Conservation (phyloP, 1,284 basidiomycete species). For the Coniferiporia weirii region DNA sequence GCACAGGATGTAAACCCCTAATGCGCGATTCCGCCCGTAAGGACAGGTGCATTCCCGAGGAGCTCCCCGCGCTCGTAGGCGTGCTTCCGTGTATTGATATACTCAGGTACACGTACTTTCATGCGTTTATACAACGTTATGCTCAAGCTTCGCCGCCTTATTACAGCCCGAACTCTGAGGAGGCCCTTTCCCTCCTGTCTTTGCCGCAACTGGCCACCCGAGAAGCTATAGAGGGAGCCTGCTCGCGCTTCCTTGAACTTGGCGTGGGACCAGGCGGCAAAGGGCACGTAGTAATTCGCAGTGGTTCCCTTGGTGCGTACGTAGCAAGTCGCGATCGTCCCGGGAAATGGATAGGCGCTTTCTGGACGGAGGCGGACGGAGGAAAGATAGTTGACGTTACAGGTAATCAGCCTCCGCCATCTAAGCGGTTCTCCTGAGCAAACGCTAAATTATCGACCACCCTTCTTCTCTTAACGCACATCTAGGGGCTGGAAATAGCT, state of each 20-base stretch:
- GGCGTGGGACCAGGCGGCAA: slow-evolving; percentile 45
- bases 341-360: slow-evolving; percentile 74
- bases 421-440: background rate
- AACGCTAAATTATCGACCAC: background rate
- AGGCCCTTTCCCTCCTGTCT: slow-evolving; percentile 63
- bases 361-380: slow-evolving; percentile 49
- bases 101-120: slow-evolving; percentile 48
- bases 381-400: slow-evolving; percentile 77
- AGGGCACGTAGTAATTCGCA: slow-evolving; percentile 69
- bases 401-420: slow-evolving; percentile 38
- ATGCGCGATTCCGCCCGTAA: slow-evolving; percentile 28
- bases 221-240: slow-evolving; percentile 55
- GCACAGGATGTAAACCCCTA: slow-evolving; percentile 2
- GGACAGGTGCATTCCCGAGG: slow-evolving; percentile 75
- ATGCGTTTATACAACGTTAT: slow-evolving; percentile 1
- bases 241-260: slow-evolving; percentile 48
- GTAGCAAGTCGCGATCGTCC: slow-evolving; percentile 39
- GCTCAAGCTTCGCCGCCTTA: slow-evolving; percentile 10
- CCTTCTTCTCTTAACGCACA: background rate
- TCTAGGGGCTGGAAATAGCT: slow-evolving; percentile 82
- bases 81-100: slow-evolving; percentile 60
- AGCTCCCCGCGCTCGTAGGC: slow-evolving; percentile 61
- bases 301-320: slow-evolving; percentile 75
- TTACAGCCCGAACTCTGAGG: slow-evolving; percentile 71
- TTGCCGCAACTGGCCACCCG: slow-evolving; percentile 44